phyloP scores from a whole-genome alignment of 148 eudicot genomes.

The Rhododendron ferrugineum region DNA sequence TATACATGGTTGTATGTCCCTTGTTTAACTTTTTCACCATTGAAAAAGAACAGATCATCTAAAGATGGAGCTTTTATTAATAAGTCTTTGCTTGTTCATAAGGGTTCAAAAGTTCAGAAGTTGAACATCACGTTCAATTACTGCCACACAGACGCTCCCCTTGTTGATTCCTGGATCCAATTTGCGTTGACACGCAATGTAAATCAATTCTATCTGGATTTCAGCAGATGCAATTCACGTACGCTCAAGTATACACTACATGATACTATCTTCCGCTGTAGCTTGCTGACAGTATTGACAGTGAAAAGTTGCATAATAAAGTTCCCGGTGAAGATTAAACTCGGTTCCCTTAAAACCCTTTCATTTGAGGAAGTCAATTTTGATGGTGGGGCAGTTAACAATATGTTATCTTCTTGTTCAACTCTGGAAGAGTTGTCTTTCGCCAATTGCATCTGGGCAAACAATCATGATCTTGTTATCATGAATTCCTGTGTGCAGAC shows the following conservation, averaged over 20 bases:
- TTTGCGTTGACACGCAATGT: not conserved
- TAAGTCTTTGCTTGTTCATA: not conserved
- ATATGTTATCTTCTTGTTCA: not conserved
- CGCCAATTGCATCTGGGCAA: not conserved
- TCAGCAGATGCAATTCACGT: not conserved
- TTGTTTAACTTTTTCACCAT: not conserved
- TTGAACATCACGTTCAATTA: not conserved
- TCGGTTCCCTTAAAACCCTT: not conserved
- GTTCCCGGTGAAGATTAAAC: not conserved
- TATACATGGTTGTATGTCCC: not conserved
- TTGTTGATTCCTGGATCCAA: not conserved
- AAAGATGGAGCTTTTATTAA: not conserved
- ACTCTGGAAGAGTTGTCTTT: not conserved
- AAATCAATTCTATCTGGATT: not conserved
- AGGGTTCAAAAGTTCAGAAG: not conserved
- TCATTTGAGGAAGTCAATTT: not conserved
- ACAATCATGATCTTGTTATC: not conserved
- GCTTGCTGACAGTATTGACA: not conserved
- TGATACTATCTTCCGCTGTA: not conserved
- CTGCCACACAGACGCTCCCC: not conserved
- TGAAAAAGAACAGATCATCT: not conserved
- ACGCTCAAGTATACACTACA: not conserved
- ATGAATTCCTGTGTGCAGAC: not conserved
- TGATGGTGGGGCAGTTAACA: not conserved
- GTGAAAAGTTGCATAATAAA: not conserved